These are phyloP conservation scores for Colletotrichum liaoningense DNA, from an alignment of 2,329 filamentous ascomycete species.

Conservation along the genomic window DNA sequence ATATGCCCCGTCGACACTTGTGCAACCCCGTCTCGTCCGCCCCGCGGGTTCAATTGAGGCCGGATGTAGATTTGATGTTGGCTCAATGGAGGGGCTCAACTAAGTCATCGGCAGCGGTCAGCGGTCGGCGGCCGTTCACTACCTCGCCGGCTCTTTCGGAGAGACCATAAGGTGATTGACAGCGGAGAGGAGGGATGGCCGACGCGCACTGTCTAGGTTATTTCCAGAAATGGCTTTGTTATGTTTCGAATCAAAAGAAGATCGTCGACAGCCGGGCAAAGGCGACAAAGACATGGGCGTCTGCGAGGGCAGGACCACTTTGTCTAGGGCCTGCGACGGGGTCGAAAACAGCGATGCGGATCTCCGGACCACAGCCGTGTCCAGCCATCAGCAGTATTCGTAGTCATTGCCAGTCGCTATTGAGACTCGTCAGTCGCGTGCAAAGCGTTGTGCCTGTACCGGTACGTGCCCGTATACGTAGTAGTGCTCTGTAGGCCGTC, in stretches of 20 bases:
- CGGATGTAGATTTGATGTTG: neutral
- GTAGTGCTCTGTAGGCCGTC: too few species aligned
- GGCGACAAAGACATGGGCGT: conserved; percentile 13
- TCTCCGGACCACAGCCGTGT: conserved; percentile 1
- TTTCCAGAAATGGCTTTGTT: conserved; percentile 27
- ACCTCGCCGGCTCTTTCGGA: conserved; percentile 22
- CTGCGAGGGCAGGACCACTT: neutral
- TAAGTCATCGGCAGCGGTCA: conserved; percentile 2
- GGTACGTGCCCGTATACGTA: too few species aligned
- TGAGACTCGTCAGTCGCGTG: neutral
- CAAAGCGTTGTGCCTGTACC: neutral
- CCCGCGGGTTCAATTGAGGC: neutral
- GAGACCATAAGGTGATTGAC: neutral
- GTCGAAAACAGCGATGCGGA: conserved; percentile 30
- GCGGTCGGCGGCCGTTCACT: conserved; percentile 19
- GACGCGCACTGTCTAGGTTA: conserved; percentile 14
- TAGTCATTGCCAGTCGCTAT: neutral
- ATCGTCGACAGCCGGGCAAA: conserved; percentile 6
- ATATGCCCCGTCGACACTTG: too few species aligned
- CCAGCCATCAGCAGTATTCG: neutral
- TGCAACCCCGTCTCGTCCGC: neutral
- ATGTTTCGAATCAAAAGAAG: conserved; percentile 29
- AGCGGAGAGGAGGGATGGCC: neutral
- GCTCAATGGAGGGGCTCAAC: conserved; percentile 1
- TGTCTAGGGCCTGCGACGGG: conserved; percentile 23